These are phyloP conservation scores for Cordyceps militaris DNA, from an alignment of 2,329 filamentous ascomycete genomes.

Conservation along the genomic window DNA sequence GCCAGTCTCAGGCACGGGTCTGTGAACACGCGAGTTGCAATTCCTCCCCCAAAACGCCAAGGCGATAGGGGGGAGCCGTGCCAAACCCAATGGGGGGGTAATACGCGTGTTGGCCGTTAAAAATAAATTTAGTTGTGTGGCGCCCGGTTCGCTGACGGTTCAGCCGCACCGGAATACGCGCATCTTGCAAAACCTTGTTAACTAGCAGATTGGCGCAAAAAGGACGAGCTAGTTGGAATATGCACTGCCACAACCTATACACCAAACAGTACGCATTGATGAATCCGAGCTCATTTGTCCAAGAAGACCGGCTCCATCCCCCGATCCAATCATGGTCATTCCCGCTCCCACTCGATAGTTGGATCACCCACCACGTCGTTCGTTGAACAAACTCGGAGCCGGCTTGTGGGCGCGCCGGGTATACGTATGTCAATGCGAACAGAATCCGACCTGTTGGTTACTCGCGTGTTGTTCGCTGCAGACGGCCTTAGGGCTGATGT, in stretches of 20 bases:
- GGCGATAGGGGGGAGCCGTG: no score
- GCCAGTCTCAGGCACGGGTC: neutral
- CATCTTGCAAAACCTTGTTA: neutral
- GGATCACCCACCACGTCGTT: no score
- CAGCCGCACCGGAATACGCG: slow-evolving; percentile 2
- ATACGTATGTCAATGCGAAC: no score
- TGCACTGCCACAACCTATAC: neutral
- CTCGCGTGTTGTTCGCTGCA: no score
- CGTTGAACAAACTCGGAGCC: no score
- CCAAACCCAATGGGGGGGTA: neutral
- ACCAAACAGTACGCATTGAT: neutral
- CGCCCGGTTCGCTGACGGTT: neutral
- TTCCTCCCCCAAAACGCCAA: no score
- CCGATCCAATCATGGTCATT: neutral
- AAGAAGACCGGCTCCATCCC: neutral
- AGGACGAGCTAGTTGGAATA: neutral
- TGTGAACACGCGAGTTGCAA: neutral
- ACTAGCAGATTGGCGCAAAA: no score
- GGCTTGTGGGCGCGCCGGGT: no score
- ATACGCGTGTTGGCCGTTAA: neutral
- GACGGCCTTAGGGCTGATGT: no score
- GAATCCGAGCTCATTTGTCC: neutral
- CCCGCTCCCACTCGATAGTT: no score
- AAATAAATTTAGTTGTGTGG: neutral
- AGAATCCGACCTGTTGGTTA: no score